Evolutionary conservation across 768 basidiomycete species (phyloP).

Genomic region (Mycena rebaudengoi): DNA sequence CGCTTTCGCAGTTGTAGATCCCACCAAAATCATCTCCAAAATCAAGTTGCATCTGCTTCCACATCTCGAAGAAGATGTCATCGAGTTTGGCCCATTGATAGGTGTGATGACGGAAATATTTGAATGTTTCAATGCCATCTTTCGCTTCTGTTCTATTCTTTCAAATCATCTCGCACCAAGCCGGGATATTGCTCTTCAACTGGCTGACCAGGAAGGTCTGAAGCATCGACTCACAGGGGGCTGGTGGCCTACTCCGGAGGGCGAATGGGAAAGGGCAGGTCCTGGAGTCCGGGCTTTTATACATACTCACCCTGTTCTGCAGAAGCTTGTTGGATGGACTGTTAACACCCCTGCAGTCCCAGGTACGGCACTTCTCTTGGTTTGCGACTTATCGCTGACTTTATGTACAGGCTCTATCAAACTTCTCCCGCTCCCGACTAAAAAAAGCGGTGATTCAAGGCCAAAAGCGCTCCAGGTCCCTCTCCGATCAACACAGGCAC

Average conservation of each 20-base stretch:
- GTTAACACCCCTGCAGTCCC: neutral
- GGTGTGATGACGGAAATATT: conserved; percentile 4
- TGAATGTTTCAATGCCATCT: conserved; percentile 12
- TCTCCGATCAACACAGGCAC: neutral
- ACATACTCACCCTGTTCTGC: conserved; percentile 21
- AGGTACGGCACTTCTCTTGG: neutral
- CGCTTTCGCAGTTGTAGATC: conserved; percentile 1
- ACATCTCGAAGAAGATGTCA: neutral
- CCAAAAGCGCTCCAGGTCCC: neutral
- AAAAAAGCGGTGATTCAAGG: neutral
- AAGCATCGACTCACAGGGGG: conserved; percentile 30
- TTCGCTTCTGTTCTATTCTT: conserved; percentile 5
- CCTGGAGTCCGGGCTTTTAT: conserved; percentile 22
- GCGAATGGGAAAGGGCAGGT: conserved; percentile 21
- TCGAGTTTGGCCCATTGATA: neutral
- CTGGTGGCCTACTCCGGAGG: neutral
- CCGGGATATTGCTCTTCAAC: conserved; percentile 12
- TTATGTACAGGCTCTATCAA: neutral
- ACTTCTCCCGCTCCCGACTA: neutral
- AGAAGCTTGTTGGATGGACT: conserved; percentile 31
- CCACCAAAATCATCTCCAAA: conserved; percentile 2
- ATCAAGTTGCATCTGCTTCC: conserved; percentile 5
- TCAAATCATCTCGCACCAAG: conserved; percentile 11
- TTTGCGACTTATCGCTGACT: neutral
- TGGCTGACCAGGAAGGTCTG: conserved; percentile 12